Conservation (phyloP, 2,329 filamentous ascomycete genomes). For the Venturia pyrina region DNA sequence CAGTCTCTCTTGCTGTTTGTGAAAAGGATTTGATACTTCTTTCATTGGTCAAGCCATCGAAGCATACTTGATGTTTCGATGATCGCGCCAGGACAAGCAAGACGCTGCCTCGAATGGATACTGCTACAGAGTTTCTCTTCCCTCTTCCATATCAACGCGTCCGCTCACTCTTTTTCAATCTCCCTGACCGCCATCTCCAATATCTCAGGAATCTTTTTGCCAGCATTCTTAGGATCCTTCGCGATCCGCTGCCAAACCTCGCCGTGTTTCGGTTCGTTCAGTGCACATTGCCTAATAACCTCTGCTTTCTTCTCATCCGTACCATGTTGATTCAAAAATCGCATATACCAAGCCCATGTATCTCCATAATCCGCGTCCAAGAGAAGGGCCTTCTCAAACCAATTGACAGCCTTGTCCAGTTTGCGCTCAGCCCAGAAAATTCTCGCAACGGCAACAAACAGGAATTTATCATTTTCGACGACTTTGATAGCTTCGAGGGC, state of each 20-base stretch:
- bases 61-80: too few species aligned
- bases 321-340: conserved; percentile 84
- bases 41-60: too few species aligned
- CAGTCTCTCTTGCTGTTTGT: too few species aligned
- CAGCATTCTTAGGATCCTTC: conserved; percentile 76
- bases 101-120: not conserved
- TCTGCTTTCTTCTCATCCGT: conserved; percentile 87
- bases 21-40: too few species aligned
- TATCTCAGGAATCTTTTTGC: conserved; percentile 67
- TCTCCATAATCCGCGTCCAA: conserved; percentile 82
- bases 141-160: not conserved
- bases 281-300: conserved; percentile 67
- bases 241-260: conserved; percentile 81
- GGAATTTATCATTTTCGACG: conserved; percentile 78
- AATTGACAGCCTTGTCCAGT: conserved; percentile 87
- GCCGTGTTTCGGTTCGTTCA: conserved; percentile 82
- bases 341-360: conserved; percentile 97
- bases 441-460: conserved; percentile 85
- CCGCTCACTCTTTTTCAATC: conserved; percentile 21
- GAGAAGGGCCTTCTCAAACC: conserved; percentile 94
- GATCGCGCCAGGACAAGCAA: too few species aligned
- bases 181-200: conserved; percentile 63
- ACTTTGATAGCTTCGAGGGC: conserved; percentile 94
- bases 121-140: not conserved
- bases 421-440: conserved; percentile 94